These are phyloP conservation scores for Nakazawaea pomicola DNA, from an alignment of 805 yeast genomes.

Conservation along the genomic window DNA sequence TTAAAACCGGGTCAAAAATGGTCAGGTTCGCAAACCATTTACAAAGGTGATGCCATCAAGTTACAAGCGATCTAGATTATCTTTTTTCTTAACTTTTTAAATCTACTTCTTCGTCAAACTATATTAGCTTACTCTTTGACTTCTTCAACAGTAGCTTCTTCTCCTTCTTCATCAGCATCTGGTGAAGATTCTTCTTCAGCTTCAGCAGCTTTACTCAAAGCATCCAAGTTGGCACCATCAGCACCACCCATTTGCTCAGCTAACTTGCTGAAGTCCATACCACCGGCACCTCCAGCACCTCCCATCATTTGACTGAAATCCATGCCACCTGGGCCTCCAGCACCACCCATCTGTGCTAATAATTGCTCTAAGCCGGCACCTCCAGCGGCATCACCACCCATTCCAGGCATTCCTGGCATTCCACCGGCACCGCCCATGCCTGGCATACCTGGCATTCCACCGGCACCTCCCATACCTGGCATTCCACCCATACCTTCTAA, in stretches of 20 bases:
- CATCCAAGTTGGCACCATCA: conserved; percentile 1
- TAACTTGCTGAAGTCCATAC: conserved; percentile 2
- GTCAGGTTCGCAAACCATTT: conserved; percentile 62
- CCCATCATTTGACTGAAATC: conserved; percentile 1
- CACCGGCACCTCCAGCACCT: conserved; percentile 2
- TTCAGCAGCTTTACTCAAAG: conserved; percentile 4
- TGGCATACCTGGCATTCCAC: conserved; percentile 24
- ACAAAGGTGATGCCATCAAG: conserved; percentile 55
- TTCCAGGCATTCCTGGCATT: conserved; percentile 24
- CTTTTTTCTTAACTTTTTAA: no score
- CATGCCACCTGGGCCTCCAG: conserved; percentile 21
- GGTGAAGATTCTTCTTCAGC: conserved; percentile 19
- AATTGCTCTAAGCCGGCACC: conserved; percentile 11
- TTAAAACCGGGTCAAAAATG: conserved; percentile 72
- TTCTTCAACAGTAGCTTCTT: conserved; percentile 20
- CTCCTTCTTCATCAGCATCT: conserved; percentile 14
- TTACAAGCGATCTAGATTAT: conserved; percentile 37
- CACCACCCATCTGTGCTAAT: conserved; percentile 26
- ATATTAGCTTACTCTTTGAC: conserved; percentile 23
- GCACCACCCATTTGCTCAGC: conserved; percentile 3
- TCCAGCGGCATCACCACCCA: conserved; percentile 1
- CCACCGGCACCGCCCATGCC: conserved; percentile 27
- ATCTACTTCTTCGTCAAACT: no score
- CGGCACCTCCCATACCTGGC: conserved; percentile 28
- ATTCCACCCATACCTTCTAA: conserved; percentile 28